phyloP scores from a whole-genome alignment of 805 yeast genomes.

The Cyberlindnera mycetangii region DNA sequence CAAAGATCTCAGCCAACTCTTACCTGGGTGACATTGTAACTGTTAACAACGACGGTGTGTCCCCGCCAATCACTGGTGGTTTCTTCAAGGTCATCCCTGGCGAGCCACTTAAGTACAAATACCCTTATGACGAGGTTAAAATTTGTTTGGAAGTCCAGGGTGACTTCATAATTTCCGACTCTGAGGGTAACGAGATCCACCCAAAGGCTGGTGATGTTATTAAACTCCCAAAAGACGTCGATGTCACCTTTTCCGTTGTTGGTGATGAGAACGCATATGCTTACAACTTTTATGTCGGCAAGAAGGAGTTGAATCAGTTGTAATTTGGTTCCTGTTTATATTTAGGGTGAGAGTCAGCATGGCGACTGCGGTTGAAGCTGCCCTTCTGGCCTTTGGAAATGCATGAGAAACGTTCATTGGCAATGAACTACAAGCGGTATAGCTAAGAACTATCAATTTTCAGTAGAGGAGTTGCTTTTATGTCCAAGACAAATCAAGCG shows the following conservation, averaged over 20 bases:
- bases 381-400: too few relatives aligned
- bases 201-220: slow-evolving; percentile 66
- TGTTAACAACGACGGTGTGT: slow-evolving; percentile 55
- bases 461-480: too few relatives aligned
- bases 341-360: too few relatives aligned
- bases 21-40: slow-evolving; percentile 63
- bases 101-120: slow-evolving; percentile 61
- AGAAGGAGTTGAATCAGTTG: slow-evolving; percentile 13
- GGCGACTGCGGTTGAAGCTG: too few relatives aligned
- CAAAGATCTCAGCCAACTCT: slow-evolving; percentile 61
- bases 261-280: slow-evolving; percentile 60
- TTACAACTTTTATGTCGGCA: slow-evolving; percentile 31
- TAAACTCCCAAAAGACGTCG: slow-evolving; percentile 64
- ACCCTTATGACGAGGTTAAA: slow-evolving; percentile 66
- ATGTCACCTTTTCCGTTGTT: slow-evolving; percentile 58
- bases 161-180: slow-evolving; percentile 58
- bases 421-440: too few relatives aligned
- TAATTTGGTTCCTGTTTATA: neutral
- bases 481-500: too few relatives aligned
- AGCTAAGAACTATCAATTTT: too few relatives aligned
- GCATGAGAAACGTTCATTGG: too few relatives aligned
- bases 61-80: slow-evolving; percentile 59
- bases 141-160: slow-evolving; percentile 62
- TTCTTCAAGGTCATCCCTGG: slow-evolving; percentile 71
- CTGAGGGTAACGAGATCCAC: slow-evolving; percentile 55